Percentiles rank a stretch among this genome's conserved stretches.
Conservation (phyloP, 306 rosid species). For the Cucurbita argyrosperma region DNA sequence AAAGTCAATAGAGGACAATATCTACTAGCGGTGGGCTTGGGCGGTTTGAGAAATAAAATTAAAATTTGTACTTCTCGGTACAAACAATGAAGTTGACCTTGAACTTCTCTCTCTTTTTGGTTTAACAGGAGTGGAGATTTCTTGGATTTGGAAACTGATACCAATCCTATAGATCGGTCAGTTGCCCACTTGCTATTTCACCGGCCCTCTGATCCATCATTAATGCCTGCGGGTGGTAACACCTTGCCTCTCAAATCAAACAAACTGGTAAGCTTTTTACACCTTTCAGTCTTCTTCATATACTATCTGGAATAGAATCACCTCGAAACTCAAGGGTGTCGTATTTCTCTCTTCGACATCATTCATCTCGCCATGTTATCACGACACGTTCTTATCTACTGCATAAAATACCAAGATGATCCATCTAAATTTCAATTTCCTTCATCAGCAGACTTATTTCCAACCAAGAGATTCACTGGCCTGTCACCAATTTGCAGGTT, state of each 20-base stretch:
- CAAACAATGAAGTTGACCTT: not conserved
- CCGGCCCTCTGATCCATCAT: slow-evolving; percentile 47
- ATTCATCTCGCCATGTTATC: not conserved
- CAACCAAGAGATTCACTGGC: slow-evolving; percentile 28
- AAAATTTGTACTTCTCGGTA: not conserved
- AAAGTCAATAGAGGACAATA: no score
- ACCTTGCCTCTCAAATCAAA: slow-evolving; percentile 20
- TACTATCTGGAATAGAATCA: not conserved
- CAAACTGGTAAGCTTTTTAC: slow-evolving; percentile 30
- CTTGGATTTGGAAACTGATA: slow-evolving; percentile 59
- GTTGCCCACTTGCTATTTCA: slow-evolving; percentile 81
- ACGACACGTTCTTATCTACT: not conserved
- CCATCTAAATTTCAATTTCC: not conserved
- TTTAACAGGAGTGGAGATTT: slow-evolving; percentile 45
- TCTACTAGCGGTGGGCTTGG: no score
- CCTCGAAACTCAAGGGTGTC: not conserved
- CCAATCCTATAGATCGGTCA: slow-evolving; percentile 82
- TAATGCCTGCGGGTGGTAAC: slow-evolving; percentile 17
- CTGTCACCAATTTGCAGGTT: slow-evolving; percentile 23
- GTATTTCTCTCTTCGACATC: not conserved
- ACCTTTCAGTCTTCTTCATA: not conserved
- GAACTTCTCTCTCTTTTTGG: not conserved
- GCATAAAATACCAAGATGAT: not conserved
- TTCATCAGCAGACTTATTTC: not conserved
- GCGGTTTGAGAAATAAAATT: no score